Base-by-base conservation (phyloP, 371 early-diverging fungal genomes). In the Umbelopsis sp. region DNA sequence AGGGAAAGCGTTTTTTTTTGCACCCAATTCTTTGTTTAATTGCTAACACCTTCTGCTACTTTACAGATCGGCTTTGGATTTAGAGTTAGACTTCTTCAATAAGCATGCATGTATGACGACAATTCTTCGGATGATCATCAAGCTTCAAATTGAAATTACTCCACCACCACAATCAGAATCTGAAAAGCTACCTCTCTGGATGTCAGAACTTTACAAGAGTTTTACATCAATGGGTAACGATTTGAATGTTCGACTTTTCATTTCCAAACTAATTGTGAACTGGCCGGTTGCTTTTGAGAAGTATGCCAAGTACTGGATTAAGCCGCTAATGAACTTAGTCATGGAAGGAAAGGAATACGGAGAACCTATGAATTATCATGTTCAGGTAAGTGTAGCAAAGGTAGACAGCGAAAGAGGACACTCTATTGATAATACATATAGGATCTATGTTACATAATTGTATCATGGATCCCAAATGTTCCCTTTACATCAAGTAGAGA, bases 281-380 rank as follows among this genome's bases (percentile, higher is more conserved):
- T 74, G 76, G 44, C 87, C 91, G 0, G 74, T 80, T 5, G 83
- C 86, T 0, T 93, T 92, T 76, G 81, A 81, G 65, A 74, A 80
- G 16, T 86, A 85, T 74, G 88, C 91, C 0, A 50, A 53, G 1
- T 70, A 74, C 18, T 93, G 90, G 90, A 82, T 91, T 48, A 70
- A 82, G 0, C 84, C 86, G 3, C 24, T 93, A 18, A 88, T 88
- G 74, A 63, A 70, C 32, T 74, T 93, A 35, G 82, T 82, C 0
- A 74, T 75, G 20, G 80, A 81, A 50, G 89, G 86, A 0, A 71
- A 78, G 12, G 50, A 72, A 37, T 91, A 80, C 74, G 90, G 89
- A n/a, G 75, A 76, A n/a, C 82, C 90, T 4, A 80, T 91, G 73
- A 91, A 89, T 63, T 91, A 89, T 65, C 85, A 88, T 71, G 84